Evolutionary conservation across 768 basidiomycete genomes (phyloP).

Genomic region (Pleurotus tuber-regium): DNA sequence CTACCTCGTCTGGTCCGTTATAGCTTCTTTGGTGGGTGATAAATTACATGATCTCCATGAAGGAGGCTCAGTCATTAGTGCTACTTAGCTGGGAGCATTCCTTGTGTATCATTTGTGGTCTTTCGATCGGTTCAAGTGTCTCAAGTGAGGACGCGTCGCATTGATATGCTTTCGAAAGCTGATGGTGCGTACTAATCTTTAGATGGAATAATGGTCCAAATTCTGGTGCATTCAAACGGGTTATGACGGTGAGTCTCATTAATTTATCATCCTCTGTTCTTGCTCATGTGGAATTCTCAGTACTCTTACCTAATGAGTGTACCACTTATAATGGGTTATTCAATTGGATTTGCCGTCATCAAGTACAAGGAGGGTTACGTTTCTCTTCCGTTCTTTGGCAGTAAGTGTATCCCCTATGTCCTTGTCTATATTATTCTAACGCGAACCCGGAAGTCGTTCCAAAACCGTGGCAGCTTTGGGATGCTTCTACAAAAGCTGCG

Average conservation of each 20-base stretch:
- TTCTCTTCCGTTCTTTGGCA: slow-evolving; percentile 38
- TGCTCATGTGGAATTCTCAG: slow-evolving; percentile 30
- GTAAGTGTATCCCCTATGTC: slow-evolving; percentile 36
- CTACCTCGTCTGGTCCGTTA: slow-evolving; percentile 60
- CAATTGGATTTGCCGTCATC: slow-evolving; percentile 65
- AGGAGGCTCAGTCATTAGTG: not conserved
- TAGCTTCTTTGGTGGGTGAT: slow-evolving; percentile 48
- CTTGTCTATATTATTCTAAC: slow-evolving; percentile 5
- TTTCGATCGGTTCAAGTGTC: slow-evolving; percentile 66
- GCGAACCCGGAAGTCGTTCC: slow-evolving; percentile 51
- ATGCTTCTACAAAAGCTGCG: slow-evolving; percentile 35
- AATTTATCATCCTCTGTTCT: not conserved
- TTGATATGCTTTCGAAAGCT: not conserved
- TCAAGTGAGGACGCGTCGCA: slow-evolving; percentile 44
- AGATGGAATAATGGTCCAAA: slow-evolving; percentile 71
- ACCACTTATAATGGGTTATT: slow-evolving; percentile 56
- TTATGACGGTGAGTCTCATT: slow-evolving; percentile 70
- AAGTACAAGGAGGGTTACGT: slow-evolving; percentile 73
- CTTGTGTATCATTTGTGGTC: slow-evolving; percentile 3
- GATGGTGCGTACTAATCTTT: not conserved
- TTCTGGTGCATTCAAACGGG: slow-evolving; percentile 76
- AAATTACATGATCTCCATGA: not conserved
- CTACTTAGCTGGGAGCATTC: not conserved
- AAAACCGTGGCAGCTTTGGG: slow-evolving; percentile 62
- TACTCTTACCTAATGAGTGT: slow-evolving; percentile 69